A percentile compares a stretch with the other conserved stretches of the same genome.
Evolutionary conservation across 441 rosid species (phyloP).

Genomic region (Arabidopsis lyrata): DNA sequence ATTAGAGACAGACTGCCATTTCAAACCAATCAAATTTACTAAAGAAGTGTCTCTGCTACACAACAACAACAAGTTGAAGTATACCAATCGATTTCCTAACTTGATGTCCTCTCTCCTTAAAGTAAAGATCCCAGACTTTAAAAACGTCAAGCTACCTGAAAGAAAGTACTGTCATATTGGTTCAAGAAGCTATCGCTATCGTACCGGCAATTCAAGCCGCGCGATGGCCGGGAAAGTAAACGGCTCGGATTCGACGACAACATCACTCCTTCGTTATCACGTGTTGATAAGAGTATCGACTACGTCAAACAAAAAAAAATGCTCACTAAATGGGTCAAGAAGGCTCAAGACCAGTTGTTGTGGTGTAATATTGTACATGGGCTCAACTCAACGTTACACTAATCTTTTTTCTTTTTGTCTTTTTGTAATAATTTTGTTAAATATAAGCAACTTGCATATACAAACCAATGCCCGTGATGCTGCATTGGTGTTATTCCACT

Average conservation of each 20-base stretch:
- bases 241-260: background rate
- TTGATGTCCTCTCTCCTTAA: constrained; percentile 10
- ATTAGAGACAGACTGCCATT: background rate
- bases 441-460: constrained; percentile 34
- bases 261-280: background rate
- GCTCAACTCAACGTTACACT: constrained; percentile 11
- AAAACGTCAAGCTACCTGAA: constrained; percentile 20
- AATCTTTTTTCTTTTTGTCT: background rate
- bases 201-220: too few species aligned
- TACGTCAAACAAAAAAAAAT: background rate
- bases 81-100: constrained; percentile 27
- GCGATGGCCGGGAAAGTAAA: constrained; percentile 1
- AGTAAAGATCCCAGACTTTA: constrained; percentile 9
- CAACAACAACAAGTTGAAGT: constrained; percentile 15
- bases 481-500: constrained; percentile 1
- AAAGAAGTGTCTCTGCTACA: background rate
- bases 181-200: too few species aligned
- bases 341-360: background rate
- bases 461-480: constrained; percentile 5
- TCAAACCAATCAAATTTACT: background rate
- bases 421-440: background rate
- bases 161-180: too few species aligned
- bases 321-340: background rate
- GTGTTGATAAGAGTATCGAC: background rate
- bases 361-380: constrained; percentile 25